A percentile compares a stretch with the other conserved stretches of the same genome.
Evolutionary conservation across 331 rosid species (phyloP).

Genomic region (Saraca asoca): DNA sequence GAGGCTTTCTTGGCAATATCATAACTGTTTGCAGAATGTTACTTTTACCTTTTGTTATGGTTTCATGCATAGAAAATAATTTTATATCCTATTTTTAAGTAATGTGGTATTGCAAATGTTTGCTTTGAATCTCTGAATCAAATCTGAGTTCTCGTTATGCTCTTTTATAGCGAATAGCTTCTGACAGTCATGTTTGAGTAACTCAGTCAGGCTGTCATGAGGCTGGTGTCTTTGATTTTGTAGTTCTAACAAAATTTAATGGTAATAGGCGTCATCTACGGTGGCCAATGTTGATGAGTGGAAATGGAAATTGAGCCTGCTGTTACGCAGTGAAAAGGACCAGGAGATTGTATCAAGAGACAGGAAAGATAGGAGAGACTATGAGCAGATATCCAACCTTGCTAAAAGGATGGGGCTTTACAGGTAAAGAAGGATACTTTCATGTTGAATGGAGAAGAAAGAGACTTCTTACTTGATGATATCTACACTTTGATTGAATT

Average conservation of each 20-base stretch:
- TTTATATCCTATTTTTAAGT: background rate
- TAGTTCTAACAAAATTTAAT: conserved; percentile 28
- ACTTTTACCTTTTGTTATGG: background rate
- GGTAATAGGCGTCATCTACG: conserved; percentile 75
- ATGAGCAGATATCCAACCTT: conserved; percentile 90
- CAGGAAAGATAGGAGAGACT: conserved; percentile 88
- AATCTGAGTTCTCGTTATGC: conserved; percentile 1
- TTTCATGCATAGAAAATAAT: background rate
- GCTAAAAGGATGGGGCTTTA: conserved; percentile 91
- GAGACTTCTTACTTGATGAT: conserved; percentile 16
- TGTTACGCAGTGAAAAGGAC: conserved; percentile 76
- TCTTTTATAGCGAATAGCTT: conserved; percentile 12
- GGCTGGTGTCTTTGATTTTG: background rate
- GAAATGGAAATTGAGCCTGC: conserved; percentile 97
- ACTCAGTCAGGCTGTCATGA: conserved; percentile 2
- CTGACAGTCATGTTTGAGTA: conserved; percentile 7
- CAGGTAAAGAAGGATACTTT: conserved; percentile 50
- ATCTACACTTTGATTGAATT: conserved; percentile 17
- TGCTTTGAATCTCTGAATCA: conserved; percentile 5
- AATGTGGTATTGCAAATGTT: background rate
- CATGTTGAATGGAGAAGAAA: conserved; percentile 4
- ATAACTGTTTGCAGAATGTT: too few relatives aligned
- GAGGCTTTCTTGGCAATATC: too few relatives aligned
- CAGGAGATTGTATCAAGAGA: conserved; percentile 90
- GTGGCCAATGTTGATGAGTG: conserved; percentile 97